Evolutionary conservation across 116 monocot genomes (phyloP), one percentile per base, ranked within the genome.

Genomic region (Zostera marina): DNA sequence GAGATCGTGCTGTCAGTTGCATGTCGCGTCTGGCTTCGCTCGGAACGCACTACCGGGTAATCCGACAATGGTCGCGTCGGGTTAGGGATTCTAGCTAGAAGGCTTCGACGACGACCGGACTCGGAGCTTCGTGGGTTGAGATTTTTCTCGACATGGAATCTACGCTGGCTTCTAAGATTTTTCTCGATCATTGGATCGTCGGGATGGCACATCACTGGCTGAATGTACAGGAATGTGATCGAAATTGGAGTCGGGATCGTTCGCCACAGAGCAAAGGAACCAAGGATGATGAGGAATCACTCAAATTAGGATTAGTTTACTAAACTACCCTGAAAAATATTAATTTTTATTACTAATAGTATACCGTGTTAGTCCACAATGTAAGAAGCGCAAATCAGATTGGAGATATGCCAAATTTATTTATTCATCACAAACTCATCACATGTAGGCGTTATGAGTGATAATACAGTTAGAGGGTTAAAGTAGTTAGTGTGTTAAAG

Each of bases 131-230:
- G 62, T 40, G 3, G 61, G 77, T 44, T 2, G 32, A 32, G n/a
- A n/a, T n/a, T 32, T 32, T 5, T 22, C 59, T 7, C 3, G 44
- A n/a, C 20, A 19, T 7, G 19, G 66, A 43, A 24, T 44, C 13
- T 43, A 62, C 5, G 47, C 10, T 3, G 73, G 52, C 42, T 66
- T 73, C 21, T 79, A 75, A 2, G 64, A 63, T 44, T 80, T 77
- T 22, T 73, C 73, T 54, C 70, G 54, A 20, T 79, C 84, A 2
- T 38, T 62, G 12, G 79, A 82, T 23, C 67, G 70, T 68, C 77
- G 83, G 58, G 75, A 70, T n/a, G 49, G 19, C 3, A 20, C 9
- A 17, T 15, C n/a, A 1, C 32, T 32, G 32, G 32, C 32, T 32
- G 5, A 5, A 5, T 2, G 32, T 32, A 32, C 32, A 32, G 76